Evolutionary conservation across 108 stramenopile species (phyloP).

Genomic region (Fistulifera solaris): DNA sequence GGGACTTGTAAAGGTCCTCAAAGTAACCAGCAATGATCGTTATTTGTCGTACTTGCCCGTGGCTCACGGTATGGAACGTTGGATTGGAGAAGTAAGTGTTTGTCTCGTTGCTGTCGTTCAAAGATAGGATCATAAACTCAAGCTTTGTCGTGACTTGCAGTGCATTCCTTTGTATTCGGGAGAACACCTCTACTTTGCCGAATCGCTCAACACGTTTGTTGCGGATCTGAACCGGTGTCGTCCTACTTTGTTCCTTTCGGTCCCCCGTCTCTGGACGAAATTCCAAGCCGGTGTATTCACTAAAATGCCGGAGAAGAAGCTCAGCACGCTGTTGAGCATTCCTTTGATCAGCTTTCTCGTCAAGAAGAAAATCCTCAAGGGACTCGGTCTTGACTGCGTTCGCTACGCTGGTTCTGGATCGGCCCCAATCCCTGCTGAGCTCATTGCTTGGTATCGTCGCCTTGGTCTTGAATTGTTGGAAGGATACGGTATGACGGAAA

Average conservation of each 20-base stretch:
- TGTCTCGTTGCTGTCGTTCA: neutral
- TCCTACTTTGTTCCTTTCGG: conserved; percentile 65
- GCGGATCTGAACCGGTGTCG: conserved; percentile 57
- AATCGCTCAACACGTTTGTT: conserved; percentile 54
- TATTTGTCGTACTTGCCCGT: conserved; percentile 68
- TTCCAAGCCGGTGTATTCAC: conserved; percentile 67
- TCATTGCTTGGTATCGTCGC: conserved; percentile 53
- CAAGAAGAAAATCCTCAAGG: conserved; percentile 63
- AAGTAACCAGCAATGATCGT: conserved; percentile 51
- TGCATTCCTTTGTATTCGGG: conserved; percentile 50
- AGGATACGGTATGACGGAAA: conserved; percentile 82
- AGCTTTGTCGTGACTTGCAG: neutral
- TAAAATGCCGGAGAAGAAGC: conserved; percentile 54
- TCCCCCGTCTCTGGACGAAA: conserved; percentile 77
- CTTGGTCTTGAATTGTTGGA: conserved; percentile 66
- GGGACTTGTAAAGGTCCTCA: conserved; percentile 32
- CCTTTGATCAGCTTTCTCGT: conserved; percentile 49
- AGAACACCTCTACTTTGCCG: conserved; percentile 51
- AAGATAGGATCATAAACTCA: neutral
- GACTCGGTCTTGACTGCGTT: conserved; percentile 51
- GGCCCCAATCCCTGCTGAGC: conserved; percentile 53
- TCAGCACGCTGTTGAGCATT: conserved; percentile 46
- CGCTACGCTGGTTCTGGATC: conserved; percentile 63
- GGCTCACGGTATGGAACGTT: conserved; percentile 78
- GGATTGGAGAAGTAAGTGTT: conserved; percentile 43